Evolutionary conservation across 352 stramenopile species (phyloP).

Genomic region (Pythium dissotocum): DNA sequence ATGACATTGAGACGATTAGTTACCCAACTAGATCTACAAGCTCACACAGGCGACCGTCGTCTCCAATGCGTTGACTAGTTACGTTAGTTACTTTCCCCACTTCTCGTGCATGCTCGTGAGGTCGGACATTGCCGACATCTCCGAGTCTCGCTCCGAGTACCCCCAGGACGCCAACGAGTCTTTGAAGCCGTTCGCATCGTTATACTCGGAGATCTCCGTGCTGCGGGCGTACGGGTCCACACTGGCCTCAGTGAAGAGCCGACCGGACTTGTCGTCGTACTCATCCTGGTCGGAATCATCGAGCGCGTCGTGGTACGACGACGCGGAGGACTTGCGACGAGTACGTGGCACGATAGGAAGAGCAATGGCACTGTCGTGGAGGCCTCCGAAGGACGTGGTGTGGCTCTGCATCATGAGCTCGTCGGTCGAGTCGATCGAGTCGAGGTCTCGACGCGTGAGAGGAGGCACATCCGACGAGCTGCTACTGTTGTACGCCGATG

Average conservation of each 20-base stretch:
- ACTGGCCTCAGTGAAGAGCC: constrained; percentile 2
- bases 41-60: too few species aligned
- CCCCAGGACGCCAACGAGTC: background rate
- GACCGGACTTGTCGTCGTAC: background rate
- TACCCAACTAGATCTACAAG: background rate
- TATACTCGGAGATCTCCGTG: background rate
- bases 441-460: background rate
- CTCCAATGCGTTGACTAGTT: background rate
- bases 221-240: background rate
- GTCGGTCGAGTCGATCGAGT: background rate
- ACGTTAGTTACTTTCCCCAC: background rate
- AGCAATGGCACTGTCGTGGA: constrained; percentile 13
- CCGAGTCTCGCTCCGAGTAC: background rate
- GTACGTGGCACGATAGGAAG: background rate
- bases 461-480: background rate
- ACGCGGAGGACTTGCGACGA: constrained; percentile 10
- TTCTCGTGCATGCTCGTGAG: constrained; percentile 21
- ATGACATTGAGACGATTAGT: background rate
- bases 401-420: constrained; percentile 11
- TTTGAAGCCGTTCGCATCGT: background rate
- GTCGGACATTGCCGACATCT: constrained; percentile 6
- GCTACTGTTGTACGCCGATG: background rate
- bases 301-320: constrained; percentile 18
- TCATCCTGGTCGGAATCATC: constrained; percentile 14
- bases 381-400: constrained; percentile 11